These are phyloP conservation scores for Eutrema japonicum DNA, from an alignment of 345 rosid genomes.

Conservation along the genomic window DNA sequence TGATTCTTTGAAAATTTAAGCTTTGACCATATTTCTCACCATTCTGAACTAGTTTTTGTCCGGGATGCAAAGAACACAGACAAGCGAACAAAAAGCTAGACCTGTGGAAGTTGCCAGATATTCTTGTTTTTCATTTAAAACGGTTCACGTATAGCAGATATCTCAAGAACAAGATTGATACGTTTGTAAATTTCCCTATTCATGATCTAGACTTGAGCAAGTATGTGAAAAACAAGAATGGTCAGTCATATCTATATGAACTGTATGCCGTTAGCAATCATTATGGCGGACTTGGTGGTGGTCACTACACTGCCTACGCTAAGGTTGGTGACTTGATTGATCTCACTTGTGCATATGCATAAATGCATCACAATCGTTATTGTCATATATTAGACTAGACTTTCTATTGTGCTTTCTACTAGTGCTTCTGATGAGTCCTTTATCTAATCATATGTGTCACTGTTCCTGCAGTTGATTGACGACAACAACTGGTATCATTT, in stretches of 20 bases:
- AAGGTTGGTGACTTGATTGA: conserved; percentile 58
- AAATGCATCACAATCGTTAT: background rate
- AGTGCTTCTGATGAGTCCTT: background rate
- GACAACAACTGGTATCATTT: conserved; percentile 94
- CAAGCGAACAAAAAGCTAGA: conserved; percentile 96
- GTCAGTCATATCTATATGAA: conserved; percentile 67
- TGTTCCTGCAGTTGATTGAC: conserved; percentile 73
- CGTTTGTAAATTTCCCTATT: conserved; percentile 85
- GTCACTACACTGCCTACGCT: conserved; percentile 96
- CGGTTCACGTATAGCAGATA: conserved; percentile 92
- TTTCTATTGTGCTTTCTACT: background rate
- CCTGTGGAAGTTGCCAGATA: conserved; percentile 91
- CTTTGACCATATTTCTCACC: conserved; percentile 22
- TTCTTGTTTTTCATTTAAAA: conserved; percentile 91
- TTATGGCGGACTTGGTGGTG: conserved; percentile 97
- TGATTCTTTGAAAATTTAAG: background rate
- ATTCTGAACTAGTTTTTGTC: conserved; percentile 77
- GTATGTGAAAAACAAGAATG: conserved; percentile 68
- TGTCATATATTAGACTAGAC: background rate
- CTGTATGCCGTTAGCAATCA: conserved; percentile 94
- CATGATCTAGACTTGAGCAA: conserved; percentile 85
- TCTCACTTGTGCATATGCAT: conserved; percentile 4
- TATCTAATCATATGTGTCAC: conserved; percentile 15
- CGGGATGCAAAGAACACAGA: conserved; percentile 92
- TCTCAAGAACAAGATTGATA: conserved; percentile 89